Evolutionary conservation across 2,329 filamentous ascomycete genomes (phyloP).

Genomic region (Amylocarpus encephaloides): DNA sequence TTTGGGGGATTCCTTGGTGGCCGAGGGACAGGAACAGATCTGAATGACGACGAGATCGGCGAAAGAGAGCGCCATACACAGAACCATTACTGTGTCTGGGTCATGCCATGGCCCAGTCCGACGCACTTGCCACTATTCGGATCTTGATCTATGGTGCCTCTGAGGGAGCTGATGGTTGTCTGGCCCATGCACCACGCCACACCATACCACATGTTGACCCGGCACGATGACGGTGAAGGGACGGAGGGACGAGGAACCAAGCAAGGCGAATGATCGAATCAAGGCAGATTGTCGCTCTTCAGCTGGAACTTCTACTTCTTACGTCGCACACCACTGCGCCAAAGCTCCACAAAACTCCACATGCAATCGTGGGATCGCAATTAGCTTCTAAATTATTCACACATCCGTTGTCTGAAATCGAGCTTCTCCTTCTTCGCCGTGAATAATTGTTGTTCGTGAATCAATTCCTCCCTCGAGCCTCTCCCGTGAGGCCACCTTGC

Average conservation of each 20-base stretch:
- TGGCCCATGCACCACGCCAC: neutral
- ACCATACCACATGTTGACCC: neutral
- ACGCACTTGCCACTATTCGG: neutral
- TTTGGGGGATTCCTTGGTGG: no score
- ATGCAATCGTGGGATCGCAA: no score
- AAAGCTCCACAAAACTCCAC: no score
- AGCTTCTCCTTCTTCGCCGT: no score
- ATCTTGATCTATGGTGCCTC: neutral
- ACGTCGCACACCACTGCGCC: neutral
- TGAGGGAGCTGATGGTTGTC: neutral
- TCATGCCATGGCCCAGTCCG: no score
- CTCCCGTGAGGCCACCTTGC: no score
- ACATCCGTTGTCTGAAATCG: neutral
- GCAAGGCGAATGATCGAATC: neutral
- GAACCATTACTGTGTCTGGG: no score
- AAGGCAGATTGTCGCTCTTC: neutral
- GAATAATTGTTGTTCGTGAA: no score
- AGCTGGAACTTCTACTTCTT: neutral
- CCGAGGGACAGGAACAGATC: no score
- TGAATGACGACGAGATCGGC: no score
- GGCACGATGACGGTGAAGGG: slow-evolving; percentile 5
- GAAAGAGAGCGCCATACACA: no score
- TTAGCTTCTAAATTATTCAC: neutral
- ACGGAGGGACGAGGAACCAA: neutral
- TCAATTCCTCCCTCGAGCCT: no score